Evolutionary conservation across 139 green algal species (phyloP).

Genomic region (Tetradesmus lagerheimii): DNA sequence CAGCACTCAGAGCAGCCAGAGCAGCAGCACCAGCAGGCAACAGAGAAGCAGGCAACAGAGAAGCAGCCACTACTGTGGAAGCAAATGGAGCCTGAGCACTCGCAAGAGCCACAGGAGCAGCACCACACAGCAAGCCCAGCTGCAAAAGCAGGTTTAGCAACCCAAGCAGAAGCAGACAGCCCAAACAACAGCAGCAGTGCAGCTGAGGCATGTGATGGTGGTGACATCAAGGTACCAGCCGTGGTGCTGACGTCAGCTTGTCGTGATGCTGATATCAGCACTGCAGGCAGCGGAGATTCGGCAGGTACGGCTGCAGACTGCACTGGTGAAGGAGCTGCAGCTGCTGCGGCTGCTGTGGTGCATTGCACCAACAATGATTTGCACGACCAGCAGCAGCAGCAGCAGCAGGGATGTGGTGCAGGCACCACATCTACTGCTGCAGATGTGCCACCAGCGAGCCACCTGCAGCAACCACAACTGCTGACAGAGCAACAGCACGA

Average conservation of each 20-base stretch:
- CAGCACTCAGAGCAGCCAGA: background rate
- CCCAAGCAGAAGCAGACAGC: background rate
- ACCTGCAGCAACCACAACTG: background rate
- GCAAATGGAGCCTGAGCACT: background rate
- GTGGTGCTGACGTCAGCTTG: background rate
- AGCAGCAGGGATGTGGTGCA: background rate
- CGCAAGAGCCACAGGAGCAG: background rate
- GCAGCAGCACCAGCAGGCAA: conserved; percentile 16
- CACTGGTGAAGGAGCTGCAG: no score
- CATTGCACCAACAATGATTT: background rate
- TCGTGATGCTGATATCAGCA: background rate
- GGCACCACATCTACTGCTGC: background rate
- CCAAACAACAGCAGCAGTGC: background rate
- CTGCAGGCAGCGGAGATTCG: background rate
- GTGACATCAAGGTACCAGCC: background rate
- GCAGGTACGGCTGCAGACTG: conserved; percentile 6
- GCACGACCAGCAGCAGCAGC: background rate
- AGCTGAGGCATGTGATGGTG: background rate
- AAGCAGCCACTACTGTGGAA: no score
- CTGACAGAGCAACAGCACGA: background rate
- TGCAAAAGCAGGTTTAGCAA: background rate
- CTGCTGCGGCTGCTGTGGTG: background rate
- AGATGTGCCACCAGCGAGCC: background rate
- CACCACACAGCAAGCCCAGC: background rate
- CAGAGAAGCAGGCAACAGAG: background rate